Percentiles rank a stretch among this genome's conserved stretches.
Evolutionary conservation across 768 basidiomycete genomes (phyloP).

Genomic region (Amanita pseudoporphyria): DNA sequence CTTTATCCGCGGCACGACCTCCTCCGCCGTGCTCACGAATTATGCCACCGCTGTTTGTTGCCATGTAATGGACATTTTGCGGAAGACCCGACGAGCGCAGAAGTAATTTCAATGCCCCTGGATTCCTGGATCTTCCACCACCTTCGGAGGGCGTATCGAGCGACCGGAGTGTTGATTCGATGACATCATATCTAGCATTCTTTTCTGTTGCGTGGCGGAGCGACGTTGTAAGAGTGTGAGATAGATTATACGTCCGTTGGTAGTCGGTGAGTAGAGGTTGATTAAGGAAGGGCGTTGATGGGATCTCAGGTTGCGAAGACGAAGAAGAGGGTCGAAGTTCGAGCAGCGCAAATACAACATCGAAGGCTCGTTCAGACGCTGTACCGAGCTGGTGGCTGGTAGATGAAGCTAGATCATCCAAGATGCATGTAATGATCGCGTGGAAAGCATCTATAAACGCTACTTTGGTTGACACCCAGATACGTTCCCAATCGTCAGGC

Average conservation of each 20-base stretch:
- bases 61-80: conserved; percentile 13
- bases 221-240: conserved; percentile 35
- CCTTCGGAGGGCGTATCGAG: conserved; percentile 20
- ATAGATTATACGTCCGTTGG: conserved; percentile 55
- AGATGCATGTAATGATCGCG: conserved; percentile 37
- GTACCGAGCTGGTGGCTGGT: conserved; percentile 32
- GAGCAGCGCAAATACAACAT: conserved; percentile 49
- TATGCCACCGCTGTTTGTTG: neutral
- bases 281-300: conserved; percentile 51
- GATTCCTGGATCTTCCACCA: conserved; percentile 20
- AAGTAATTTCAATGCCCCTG: conserved; percentile 55
- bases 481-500: conserved; percentile 57
- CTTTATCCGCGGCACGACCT: conserved; percentile 25
- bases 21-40: neutral
- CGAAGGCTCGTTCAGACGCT: conserved; percentile 46
- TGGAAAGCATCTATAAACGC: conserved; percentile 65
- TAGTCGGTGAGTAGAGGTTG: conserved; percentile 63
- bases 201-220: conserved; percentile 37
- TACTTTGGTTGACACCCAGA: conserved; percentile 69
- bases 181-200: conserved; percentile 46
- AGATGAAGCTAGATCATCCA: conserved; percentile 36
- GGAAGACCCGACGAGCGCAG: conserved; percentile 49
- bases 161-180: conserved; percentile 41
- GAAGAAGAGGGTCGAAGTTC: conserved; percentile 29
- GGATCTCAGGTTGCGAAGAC: conserved; percentile 12